These are phyloP conservation scores for Penstemon eatonii DNA, from an alignment of 257 asterid species.

Conservation along the genomic window DNA sequence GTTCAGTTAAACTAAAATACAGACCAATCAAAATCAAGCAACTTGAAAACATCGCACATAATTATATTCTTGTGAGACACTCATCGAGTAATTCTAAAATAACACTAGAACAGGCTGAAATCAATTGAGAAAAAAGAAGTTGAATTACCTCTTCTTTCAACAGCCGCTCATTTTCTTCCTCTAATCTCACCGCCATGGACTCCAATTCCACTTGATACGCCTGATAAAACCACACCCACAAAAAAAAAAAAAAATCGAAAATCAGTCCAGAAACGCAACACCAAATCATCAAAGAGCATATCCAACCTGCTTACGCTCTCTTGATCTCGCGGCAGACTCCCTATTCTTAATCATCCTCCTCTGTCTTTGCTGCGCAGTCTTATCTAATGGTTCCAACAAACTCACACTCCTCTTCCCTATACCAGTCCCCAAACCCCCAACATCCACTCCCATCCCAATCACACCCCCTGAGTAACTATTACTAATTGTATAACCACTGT, in stretches of 20 bases:
- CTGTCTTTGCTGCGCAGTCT: constrained; percentile 62
- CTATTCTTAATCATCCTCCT: constrained; percentile 96
- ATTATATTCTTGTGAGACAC: background rate
- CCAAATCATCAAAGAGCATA: constrained; percentile 12
- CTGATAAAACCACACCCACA: constrained; percentile 36
- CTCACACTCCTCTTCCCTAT: constrained; percentile 63
- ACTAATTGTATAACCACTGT: constrained; percentile 17
- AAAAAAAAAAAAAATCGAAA: constrained; percentile 19
- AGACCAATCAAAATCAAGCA: background rate
- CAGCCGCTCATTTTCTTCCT: constrained; percentile 79
- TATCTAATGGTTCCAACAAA: constrained; percentile 82
- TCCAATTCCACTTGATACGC: constrained; percentile 86
- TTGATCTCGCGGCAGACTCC: constrained; percentile 97
- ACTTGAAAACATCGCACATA: background rate
- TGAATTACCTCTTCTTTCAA: constrained; percentile 64
- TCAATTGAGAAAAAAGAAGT: constrained; percentile 8
- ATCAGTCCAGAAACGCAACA: constrained; percentile 7
- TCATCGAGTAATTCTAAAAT: constrained; percentile 5
- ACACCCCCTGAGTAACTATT: constrained; percentile 24
- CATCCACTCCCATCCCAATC: constrained; percentile 39
- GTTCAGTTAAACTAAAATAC: constrained; percentile 9
- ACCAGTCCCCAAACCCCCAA: constrained; percentile 38
- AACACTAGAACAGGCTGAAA: constrained; percentile 9
- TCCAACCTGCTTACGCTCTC: constrained; percentile 95
- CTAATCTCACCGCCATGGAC: constrained; percentile 72